Base-by-base conservation (phyloP, 179 eudicot genomes). In the Beta lomatogona region DNA sequence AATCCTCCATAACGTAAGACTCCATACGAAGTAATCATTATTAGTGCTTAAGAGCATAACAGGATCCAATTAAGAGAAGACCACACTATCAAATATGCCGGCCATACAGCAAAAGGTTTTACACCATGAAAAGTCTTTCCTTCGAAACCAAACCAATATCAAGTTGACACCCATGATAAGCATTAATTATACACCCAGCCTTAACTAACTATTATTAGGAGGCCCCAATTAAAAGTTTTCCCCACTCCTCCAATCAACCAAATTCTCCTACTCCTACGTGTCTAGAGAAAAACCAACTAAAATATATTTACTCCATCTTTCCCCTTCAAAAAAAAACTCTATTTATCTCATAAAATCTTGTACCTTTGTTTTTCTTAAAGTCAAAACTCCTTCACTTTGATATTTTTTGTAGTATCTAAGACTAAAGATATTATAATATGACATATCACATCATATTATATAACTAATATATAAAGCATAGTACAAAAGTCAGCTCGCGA, bases 1-100 rank as follows among this genome's bases (percentile, higher is more conserved):
- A n/a, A n/a, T n/a, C n/a, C n/a, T n/a, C 74, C 76, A 36, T 73
- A 73, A 54, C 54, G 54, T 14, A 73, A 73, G 77, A 73, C 59
- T 55, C 44, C 48, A 2, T 13, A 53, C 8, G 22, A 4, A 28
- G 8, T 73, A 13, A 73, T 52, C 5, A 73, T 73, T 53, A 28
- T 1, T 10, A 72, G 0, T 48, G n/a, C 55, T 2, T n/a, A 71
- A 48, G n/a, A 48, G 58, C 44, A 52, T 48, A 22, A n/a, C 71
- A 67, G 41, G 36, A 53, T 8, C 5, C 31, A 48, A 2, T 48
- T 50, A 55, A 73, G 28, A 61, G 64, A 73, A 54, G 77, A 73
- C 77, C 61, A 55, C 64, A 15, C 63, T 64, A 73, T 73, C 63
- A 73, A 73, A 28, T 73, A 28, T 73, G 77, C 77, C 77, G 77